phyloP scores from a whole-genome alignment of 2,329 filamentous ascomycete genomes.

The Talaromyces sp. region DNA sequence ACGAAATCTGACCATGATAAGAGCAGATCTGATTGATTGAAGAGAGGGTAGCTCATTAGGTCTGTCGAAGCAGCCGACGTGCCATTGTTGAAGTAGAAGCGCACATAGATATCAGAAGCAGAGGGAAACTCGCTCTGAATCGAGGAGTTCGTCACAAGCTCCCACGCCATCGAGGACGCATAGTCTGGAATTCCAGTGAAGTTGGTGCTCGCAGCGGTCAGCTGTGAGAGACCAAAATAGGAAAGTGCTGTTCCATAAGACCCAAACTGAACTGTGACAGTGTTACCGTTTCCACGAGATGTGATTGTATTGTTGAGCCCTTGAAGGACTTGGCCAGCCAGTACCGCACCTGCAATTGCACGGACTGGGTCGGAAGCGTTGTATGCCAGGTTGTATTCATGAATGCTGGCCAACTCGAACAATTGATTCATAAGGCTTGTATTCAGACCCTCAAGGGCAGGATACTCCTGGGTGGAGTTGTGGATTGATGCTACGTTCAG shows the following conservation, averaged over 20 bases:
- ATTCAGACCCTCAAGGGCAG: conserved; percentile 58
- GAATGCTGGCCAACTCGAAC: conserved; percentile 67
- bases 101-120: conserved; percentile 52
- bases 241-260: conserved; percentile 59
- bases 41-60: conserved; percentile 57
- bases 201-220: conserved; percentile 50
- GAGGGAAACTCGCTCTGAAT: conserved; percentile 36
- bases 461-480: conserved; percentile 56
- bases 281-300: conserved; percentile 33
- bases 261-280: conserved; percentile 56
- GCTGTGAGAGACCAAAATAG: conserved; percentile 58
- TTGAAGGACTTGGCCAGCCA: conserved; percentile 61
- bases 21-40: conserved; percentile 53
- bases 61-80: conserved; percentile 46
- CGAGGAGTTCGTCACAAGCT: conserved; percentile 54
- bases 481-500: conserved; percentile 63
- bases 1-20: conserved; percentile 69
- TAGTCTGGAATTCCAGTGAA: conserved; percentile 79
- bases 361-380: conserved; percentile 54
- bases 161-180: conserved; percentile 75
- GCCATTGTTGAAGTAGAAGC: conserved; percentile 62
- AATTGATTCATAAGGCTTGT: conserved; percentile 58
- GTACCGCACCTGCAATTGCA: conserved; percentile 55
- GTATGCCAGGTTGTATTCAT: conserved; percentile 80
- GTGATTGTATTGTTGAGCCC: conserved; percentile 42